Percentiles rank a stretch among this genome's conserved stretches.
Conservation (phyloP, 345 rosid species). For the Linum trigynum region DNA sequence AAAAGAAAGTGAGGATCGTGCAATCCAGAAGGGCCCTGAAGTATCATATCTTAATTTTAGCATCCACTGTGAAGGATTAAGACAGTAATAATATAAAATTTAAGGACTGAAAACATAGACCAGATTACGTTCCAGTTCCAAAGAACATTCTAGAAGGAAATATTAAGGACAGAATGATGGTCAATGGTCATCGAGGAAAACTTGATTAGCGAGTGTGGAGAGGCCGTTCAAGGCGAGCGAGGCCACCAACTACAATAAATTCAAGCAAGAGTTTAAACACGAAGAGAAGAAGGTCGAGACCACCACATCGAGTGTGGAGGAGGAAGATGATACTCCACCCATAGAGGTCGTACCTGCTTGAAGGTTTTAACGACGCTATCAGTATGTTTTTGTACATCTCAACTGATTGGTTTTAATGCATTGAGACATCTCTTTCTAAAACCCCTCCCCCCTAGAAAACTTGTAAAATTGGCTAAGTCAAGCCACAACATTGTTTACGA, state of each 20-base stretch:
- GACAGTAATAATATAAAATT: too few species aligned
- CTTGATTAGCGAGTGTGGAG: too few species aligned
- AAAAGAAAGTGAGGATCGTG: too few species aligned
- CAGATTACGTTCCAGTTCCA: too few species aligned
- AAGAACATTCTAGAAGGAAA: too few species aligned
- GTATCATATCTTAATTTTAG: too few species aligned
- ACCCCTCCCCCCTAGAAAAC: background rate
- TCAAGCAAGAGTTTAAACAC: constrained; percentile 58
- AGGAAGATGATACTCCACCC: background rate
- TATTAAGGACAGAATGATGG: too few species aligned
- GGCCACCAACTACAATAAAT: constrained; percentile 65
- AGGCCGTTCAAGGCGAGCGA: constrained; percentile 69
- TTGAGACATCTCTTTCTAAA: background rate
- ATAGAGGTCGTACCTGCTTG: background rate
- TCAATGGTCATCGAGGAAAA: too few species aligned
- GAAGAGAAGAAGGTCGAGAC: constrained; percentile 20
- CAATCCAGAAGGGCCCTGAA: too few species aligned
- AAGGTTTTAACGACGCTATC: background rate
- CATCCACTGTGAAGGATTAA: too few species aligned
- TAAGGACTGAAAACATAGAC: too few species aligned
- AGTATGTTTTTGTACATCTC: background rate
- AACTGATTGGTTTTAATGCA: background rate
- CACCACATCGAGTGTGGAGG: background rate
- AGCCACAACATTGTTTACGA: too few species aligned
- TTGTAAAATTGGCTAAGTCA: background rate